phyloP scores from a whole-genome alignment of 2,329 filamentous ascomycete species.

The Trichoderma hamatum region DNA sequence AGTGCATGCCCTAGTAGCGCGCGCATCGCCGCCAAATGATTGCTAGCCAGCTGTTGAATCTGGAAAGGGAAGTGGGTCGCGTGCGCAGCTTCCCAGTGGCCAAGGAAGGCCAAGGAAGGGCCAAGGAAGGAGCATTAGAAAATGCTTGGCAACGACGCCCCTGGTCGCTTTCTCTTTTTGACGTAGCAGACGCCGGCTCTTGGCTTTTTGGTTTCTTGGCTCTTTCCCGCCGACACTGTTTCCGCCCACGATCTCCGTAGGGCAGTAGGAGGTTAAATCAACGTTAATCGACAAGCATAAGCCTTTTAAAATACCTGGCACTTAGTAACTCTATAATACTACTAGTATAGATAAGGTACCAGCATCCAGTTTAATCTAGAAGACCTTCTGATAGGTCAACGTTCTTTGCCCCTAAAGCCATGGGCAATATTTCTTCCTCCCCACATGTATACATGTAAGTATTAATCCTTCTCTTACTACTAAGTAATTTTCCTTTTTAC shows the following conservation, averaged over 20 bases:
- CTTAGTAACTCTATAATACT: no score
- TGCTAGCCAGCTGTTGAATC: background rate
- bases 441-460: no score
- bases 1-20: background rate
- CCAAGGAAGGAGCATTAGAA: slow-evolving; percentile 13
- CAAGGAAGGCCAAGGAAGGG: slow-evolving; percentile 6
- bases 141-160: slow-evolving; percentile 16
- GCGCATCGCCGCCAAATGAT: background rate
- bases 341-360: no score
- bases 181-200: slow-evolving; percentile 13
- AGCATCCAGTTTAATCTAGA: no score
- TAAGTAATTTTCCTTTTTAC: background rate
- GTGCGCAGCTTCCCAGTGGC: slow-evolving; percentile 8
- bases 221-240: background rate
- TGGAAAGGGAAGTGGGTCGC: slow-evolving; percentile 26
- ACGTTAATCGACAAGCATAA: slow-evolving; percentile 13
- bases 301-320: background rate
- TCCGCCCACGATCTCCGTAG: background rate
- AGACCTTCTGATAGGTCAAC: no score
- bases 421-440: background rate
- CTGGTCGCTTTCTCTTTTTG: slow-evolving; percentile 5
- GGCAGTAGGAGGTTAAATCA: slow-evolving; percentile 18
- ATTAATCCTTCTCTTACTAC: background rate
- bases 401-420: no score
- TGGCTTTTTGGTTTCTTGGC: slow-evolving; percentile 6